phyloP scores from a whole-genome alignment of 1,284 basidiomycete genomes.

The Pulchroboletus neoregius region DNA sequence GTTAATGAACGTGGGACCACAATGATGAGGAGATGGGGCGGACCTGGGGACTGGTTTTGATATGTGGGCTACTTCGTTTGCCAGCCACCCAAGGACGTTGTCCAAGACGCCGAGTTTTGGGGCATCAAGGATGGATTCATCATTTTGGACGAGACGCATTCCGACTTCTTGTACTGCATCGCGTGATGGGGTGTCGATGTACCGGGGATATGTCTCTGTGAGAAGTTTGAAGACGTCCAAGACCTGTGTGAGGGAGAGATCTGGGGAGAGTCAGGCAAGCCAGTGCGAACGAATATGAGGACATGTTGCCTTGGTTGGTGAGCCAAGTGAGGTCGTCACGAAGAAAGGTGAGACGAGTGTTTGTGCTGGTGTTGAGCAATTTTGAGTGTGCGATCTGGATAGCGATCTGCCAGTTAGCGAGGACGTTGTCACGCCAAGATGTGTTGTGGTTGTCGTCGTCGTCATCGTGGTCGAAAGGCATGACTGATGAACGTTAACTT shows the following conservation, averaged over 20 bases:
- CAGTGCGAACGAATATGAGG: background rate
- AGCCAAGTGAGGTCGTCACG: slow-evolving; percentile 58
- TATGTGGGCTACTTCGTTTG: slow-evolving; percentile 56
- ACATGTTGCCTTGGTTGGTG: slow-evolving; percentile 56
- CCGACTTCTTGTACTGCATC: slow-evolving; percentile 66
- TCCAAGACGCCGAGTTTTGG: slow-evolving; percentile 56
- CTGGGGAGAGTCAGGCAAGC: slow-evolving; percentile 35
- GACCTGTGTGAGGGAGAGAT: slow-evolving; percentile 59
- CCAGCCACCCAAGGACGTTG: slow-evolving; percentile 69
- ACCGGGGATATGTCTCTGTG: slow-evolving; percentile 72
- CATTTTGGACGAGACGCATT: slow-evolving; percentile 56
- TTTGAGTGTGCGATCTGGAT: slow-evolving; percentile 48
- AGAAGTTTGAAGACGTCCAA: slow-evolving; percentile 72
- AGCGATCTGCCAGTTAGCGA: slow-evolving; percentile 53
- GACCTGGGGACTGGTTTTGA: slow-evolving; percentile 51
- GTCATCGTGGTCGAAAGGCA: slow-evolving; percentile 7
- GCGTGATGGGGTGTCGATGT: slow-evolving; percentile 68
- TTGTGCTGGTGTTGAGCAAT: slow-evolving; percentile 52
- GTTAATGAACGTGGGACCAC: slow-evolving; percentile 7
- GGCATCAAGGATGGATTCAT: slow-evolving; percentile 42
- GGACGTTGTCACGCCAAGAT: slow-evolving; percentile 42
- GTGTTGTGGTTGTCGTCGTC: background rate
- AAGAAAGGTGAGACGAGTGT: slow-evolving; percentile 53
- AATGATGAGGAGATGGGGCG: slow-evolving; percentile 16
- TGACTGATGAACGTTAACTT: no score